A percentile compares a stretch with the other conserved stretches of the same genome.
Evolutionary conservation across 257 asterid species (phyloP).

Genomic region (Linderniella brevidens): DNA sequence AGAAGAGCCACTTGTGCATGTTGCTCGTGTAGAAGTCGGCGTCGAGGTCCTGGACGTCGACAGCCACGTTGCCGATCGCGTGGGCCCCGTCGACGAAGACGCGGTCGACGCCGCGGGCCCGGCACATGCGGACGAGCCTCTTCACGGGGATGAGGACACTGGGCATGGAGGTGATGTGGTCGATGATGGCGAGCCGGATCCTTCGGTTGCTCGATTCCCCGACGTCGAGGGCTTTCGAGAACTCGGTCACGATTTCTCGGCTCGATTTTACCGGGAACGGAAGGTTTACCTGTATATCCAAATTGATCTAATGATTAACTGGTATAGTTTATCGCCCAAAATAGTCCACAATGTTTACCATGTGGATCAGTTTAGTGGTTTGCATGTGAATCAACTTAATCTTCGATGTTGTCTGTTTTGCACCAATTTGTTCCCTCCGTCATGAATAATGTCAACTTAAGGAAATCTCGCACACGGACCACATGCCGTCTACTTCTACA

Average conservation of each 20-base stretch:
- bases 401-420: too few relatives aligned
- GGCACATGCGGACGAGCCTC: conserved; percentile 50
- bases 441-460: too few relatives aligned
- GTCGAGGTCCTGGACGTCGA: conserved; percentile 54
- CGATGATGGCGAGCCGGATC: conserved; percentile 67
- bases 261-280: conserved; percentile 57
- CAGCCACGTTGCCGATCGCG: conserved; percentile 54
- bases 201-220: conserved; percentile 37
- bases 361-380: too few relatives aligned
- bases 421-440: too few relatives aligned
- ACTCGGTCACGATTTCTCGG: conserved; percentile 37
- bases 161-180: conserved; percentile 82
- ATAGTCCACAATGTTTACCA: too few relatives aligned
- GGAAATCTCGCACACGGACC: too few relatives aligned
- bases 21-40: conserved; percentile 71
- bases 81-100: conserved; percentile 73
- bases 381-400: too few relatives aligned
- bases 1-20: conserved; percentile 71
- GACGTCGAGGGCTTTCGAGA: conserved; percentile 35
- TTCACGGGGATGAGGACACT: conserved; percentile 57
- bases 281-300: conserved; percentile 10
- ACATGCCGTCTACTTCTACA: too few relatives aligned
- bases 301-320: too few relatives aligned
- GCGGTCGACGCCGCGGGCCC: conserved; percentile 51
- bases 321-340: too few relatives aligned